phyloP scores from a whole-genome alignment of 768 basidiomycete species.

The Dentipellis sp. region DNA sequence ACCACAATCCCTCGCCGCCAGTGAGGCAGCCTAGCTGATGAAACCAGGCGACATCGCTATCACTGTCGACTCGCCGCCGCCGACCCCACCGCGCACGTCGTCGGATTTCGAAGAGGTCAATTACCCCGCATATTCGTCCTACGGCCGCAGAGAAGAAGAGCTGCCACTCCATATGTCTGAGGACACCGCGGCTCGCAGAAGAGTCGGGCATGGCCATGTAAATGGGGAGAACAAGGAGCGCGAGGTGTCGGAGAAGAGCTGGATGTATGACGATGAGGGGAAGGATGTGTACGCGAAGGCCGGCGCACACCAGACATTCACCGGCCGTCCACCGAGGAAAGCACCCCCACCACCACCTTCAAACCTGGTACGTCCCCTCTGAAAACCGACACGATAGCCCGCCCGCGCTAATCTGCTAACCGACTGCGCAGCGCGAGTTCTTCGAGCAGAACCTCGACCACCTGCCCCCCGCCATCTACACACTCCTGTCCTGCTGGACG shows the following conservation, averaged over 20 bases:
- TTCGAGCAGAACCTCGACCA: conserved; percentile 73
- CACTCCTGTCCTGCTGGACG: conserved; percentile 90
- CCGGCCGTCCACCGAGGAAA: conserved; percentile 39
- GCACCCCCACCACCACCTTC: conserved; percentile 57
- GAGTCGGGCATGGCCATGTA: conserved; percentile 29
- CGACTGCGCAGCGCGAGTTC: conserved; percentile 51
- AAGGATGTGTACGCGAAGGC: conserved; percentile 53
- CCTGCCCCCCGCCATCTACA: conserved; percentile 76
- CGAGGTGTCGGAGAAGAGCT: conserved; percentile 19
- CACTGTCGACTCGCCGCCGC: conserved; percentile 54
- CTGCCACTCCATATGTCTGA: conserved; percentile 45
- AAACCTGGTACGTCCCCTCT: conserved; percentile 23
- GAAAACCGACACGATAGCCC: neutral
- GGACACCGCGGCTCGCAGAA: conserved; percentile 36
- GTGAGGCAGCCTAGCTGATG: conserved; percentile 33
- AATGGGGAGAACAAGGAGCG: conserved; percentile 18
- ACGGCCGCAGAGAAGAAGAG: conserved; percentile 27
- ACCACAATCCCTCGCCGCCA: neutral
- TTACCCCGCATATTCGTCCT: conserved; percentile 37
- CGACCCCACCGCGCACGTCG: conserved; percentile 39
- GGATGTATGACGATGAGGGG: conserved; percentile 48
- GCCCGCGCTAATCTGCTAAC: neutral
- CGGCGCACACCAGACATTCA: conserved; percentile 21
- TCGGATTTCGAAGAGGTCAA: conserved; percentile 67
- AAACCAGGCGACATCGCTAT: conserved; percentile 58